Base-by-base conservation (phyloP, 768 basidiomycete genomes). In the Mrakia gelida region DNA sequence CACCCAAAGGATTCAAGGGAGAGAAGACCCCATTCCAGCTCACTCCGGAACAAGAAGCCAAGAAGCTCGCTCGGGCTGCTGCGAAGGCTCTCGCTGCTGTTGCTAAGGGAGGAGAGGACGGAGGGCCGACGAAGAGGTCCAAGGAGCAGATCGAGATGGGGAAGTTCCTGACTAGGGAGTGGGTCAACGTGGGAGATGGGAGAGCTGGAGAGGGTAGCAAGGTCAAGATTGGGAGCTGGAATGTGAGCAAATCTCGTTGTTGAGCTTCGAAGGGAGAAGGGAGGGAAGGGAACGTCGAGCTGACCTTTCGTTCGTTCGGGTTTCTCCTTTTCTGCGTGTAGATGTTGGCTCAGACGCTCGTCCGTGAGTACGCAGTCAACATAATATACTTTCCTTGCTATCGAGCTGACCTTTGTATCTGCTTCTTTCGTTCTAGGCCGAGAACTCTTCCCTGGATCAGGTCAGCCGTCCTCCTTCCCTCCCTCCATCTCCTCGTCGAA, bases 381-480 rank as follows among this genome's bases (percentile, higher is more conserved):
- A 8, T 4, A 45, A 18, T n/a, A 34, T 3, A 62, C 11, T 11
- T 6, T 16, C 13, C n/a, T 23, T 49, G 18, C 45, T 28, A 9
- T 30, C 15, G 2, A 38, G 8, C 52, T 28, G 49, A 32, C 45
- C 10, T 34, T 11, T 23, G n/a, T 7, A 28, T 56, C 49, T 11
- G 4, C 23, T 56, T 4, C 18, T 34, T 4, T 52, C 52, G 10
- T 21, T 77, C 28, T 80, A 93, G 92, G 92, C 62, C 88, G 93
- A 49, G 89, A 92, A 63, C 86, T 94, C 75, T 94, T 94, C 81
- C 93, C 93, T 1, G 89, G 74, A 38, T 79, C 78, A 34, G 78
- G 78, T 75, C 2, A 32, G 74, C 68, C 71, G 23, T n/a, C 26
- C 34, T 67, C 32, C 65, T 18, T 41, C n/a, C 6, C 34, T 21